Percentiles rank a stretch among this genome's conserved stretches.
Evolutionary conservation across 2,329 filamentous ascomycete genomes (phyloP).

Genomic region (Botryosphaeria dothidea): DNA sequence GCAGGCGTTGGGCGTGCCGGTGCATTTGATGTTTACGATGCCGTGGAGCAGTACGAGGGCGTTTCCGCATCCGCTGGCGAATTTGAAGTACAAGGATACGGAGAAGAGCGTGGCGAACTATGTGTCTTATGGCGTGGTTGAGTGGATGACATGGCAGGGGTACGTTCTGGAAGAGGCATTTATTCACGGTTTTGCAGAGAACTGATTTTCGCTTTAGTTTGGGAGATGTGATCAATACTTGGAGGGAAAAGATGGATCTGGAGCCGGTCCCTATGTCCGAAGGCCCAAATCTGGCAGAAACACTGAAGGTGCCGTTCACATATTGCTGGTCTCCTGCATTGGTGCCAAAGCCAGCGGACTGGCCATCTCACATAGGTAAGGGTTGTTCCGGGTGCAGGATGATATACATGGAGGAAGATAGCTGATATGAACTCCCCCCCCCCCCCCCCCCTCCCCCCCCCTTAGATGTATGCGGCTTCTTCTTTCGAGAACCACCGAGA

Average conservation of each 20-base stretch:
- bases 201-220: constrained; percentile 27
- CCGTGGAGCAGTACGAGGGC: constrained; percentile 48
- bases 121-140: constrained; percentile 49
- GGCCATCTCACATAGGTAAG: constrained; percentile 39
- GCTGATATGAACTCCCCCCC: no score
- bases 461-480: constrained; percentile 48
- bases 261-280: constrained; percentile 46
- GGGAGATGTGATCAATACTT: constrained; percentile 50
- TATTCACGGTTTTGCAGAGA: constrained; percentile 31
- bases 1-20: constrained; percentile 22
- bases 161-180: constrained; percentile 23
- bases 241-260: constrained; percentile 39
- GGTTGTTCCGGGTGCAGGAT: constrained; percentile 33
- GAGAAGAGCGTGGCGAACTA: constrained; percentile 44
- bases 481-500: constrained; percentile 39
- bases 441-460: no score
- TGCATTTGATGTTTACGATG: constrained; percentile 42
- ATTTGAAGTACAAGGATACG: constrained; percentile 40
- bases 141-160: constrained; percentile 55
- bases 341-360: constrained; percentile 44
- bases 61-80: constrained; percentile 54
- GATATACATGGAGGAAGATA: no score
- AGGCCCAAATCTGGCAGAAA: constrained; percentile 38
- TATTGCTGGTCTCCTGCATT: constrained; percentile 49
- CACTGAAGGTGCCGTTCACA: constrained; percentile 44